Evolutionary conservation across 148 eudicot genomes (phyloP), one percentile per base, ranked within the genome.

Genomic region (Cornus florida): DNA sequence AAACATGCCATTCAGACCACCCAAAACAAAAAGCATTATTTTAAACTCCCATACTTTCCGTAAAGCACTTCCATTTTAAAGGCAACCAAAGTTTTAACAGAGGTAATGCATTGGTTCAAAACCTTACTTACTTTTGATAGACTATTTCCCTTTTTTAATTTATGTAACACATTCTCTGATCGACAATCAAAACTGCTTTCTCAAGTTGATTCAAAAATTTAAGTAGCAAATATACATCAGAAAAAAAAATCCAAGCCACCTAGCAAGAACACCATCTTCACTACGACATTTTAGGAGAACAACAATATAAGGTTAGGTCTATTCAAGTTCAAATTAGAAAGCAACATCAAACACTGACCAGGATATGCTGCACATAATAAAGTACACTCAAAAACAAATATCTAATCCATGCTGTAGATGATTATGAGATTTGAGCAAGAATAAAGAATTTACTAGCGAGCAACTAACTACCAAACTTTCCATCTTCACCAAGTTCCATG

Each of bases 401-500:
- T 19, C 48, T n/a, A 75, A 46, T 10, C 46, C 16, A n/a, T 62
- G 22, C 23, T 17, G 71, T 66, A 76, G 78, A 76, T 66, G 41
- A 35, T 75, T 23, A 75, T 67, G 62, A 75, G 56, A 75, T 12
- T 17, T 16, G 22, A n/a, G 33, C 69, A 60, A 64, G 70, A 39
- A 64, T 62, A 64, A 60, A 19, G 56, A 76, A 66, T 66, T 23
- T 66, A 66, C 23, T 22, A 7, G 71, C 0, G 39, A 67, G 13
- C 48, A 75, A 74, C 2, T 67, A 75, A 60, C 79, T 80, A 85
- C 77, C 82, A 28, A 74, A 81, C 72, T 77, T 85, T 88, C 84
- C 90, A 73, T 85, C 90, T 87, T 87, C 86, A 82, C 89, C 94
- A 72, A 89, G 73, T 77, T 94, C 90, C 75, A 87, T 87, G 56